Percentiles rank a stretch among this genome's conserved stretches.
Evolutionary conservation across 208 protist genomes (phyloP).

Genomic region (Crithidia brevicula): DNA sequence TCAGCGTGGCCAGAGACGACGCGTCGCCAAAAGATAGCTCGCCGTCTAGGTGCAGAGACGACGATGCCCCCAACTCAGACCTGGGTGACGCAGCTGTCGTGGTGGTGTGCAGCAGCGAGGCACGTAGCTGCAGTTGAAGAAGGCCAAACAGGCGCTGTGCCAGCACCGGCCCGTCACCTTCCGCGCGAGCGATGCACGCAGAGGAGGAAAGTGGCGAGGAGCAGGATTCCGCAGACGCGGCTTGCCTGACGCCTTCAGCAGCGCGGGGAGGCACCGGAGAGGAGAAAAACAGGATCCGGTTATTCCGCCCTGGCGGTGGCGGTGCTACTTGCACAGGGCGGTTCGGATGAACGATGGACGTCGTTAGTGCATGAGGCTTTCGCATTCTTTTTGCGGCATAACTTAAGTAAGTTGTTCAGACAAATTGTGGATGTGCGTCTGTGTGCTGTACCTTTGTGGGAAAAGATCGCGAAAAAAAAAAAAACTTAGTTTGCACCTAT

Average conservation of each 20-base stretch:
- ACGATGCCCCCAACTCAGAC: no score
- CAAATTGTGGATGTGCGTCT: neutral
- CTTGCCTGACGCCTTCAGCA: no score
- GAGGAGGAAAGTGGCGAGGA: neutral
- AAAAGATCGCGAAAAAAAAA: no score
- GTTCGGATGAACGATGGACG: neutral
- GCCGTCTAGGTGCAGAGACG: neutral
- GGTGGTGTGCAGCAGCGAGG: neutral
- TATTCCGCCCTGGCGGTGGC: neutral
- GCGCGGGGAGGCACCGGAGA: neutral
- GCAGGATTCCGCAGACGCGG: no score
- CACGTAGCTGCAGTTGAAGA: constrained; percentile 21
- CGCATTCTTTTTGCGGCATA: neutral
- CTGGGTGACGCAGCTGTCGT: neutral
- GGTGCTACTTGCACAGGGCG: neutral
- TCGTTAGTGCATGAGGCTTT: constrained; percentile 14
- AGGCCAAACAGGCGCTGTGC: constrained; percentile 14
- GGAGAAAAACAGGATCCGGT: neutral
- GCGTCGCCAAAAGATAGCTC: neutral
- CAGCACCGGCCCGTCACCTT: neutral
- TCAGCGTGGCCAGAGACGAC: neutral
- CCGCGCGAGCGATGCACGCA: neutral
- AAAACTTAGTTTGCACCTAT: no score
- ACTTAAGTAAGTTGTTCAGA: no score
- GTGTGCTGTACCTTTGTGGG: no score